Percentiles rank a stretch among this genome's conserved stretches.
Conservation (phyloP, 768 basidiomycete genomes). For the Amanita inopinata region DNA sequence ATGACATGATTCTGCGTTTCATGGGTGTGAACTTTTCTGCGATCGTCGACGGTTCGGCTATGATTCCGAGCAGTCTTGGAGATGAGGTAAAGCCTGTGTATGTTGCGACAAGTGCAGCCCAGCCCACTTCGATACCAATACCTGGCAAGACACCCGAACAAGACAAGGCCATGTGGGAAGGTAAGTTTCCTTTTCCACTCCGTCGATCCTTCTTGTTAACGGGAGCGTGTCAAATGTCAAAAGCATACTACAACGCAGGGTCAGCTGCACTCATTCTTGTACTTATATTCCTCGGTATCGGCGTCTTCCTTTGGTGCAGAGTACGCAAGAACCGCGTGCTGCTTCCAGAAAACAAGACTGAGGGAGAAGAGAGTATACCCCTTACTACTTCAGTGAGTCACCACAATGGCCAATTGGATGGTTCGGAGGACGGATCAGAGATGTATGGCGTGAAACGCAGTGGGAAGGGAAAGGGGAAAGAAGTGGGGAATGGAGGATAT, state of each 20-base stretch:
- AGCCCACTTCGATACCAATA: slow-evolving; percentile 25
- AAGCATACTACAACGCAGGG: slow-evolving; percentile 93
- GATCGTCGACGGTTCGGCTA: slow-evolving; percentile 71
- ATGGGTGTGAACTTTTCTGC: slow-evolving; percentile 85
- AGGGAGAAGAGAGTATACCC: slow-evolving; percentile 39
- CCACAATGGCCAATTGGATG: slow-evolving; percentile 1
- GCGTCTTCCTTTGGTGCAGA: slow-evolving; percentile 75
- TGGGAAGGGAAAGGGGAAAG: slow-evolving; percentile 5
- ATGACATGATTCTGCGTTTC: slow-evolving; percentile 99
- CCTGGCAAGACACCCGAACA: slow-evolving; percentile 62
- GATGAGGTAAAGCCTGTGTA: slow-evolving; percentile 57
- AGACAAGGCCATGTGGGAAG: slow-evolving; percentile 86
- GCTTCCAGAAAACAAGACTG: slow-evolving; percentile 24
- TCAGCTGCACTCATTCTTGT: slow-evolving; percentile 80
- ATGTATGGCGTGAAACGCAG: neutral
- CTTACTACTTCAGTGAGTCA: neutral
- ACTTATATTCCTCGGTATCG: slow-evolving; percentile 58
- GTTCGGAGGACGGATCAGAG: neutral
- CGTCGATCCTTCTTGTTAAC: neutral
- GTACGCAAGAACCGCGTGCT: slow-evolving; percentile 37
- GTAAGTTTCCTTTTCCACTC: slow-evolving; percentile 28
- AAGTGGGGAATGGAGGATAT: neutral
- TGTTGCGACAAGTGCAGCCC: slow-evolving; percentile 31
- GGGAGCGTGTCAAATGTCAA: neutral
- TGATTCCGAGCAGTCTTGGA: slow-evolving; percentile 76